These are phyloP conservation scores for Trichoderma harzianum DNA, from an alignment of 2,329 filamentous ascomycete species.

Conservation along the genomic window DNA sequence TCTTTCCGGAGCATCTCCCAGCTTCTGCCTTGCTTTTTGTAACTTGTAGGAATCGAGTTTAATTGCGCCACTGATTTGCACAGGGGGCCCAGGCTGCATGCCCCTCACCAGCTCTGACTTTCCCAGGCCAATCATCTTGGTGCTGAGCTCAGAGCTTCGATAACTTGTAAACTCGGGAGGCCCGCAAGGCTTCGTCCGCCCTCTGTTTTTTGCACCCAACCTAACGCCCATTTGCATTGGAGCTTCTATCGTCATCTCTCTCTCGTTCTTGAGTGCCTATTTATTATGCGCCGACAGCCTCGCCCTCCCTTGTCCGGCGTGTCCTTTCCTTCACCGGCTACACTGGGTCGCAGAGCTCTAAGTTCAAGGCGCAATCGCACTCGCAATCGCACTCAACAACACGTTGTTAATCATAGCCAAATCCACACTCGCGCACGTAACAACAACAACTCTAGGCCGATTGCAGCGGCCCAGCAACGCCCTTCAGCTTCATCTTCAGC, in stretches of 20 bases:
- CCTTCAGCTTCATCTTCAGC: neutral
- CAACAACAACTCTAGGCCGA: neutral
- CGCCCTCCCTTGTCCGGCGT: neutral
- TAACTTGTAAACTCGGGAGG: neutral
- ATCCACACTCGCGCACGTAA: neutral
- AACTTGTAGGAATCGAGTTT: neutral
- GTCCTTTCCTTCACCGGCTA: neutral
- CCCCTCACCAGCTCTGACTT: neutral
- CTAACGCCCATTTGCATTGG: neutral
- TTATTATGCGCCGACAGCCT: neutral
- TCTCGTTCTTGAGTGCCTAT: neutral
- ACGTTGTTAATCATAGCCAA: neutral
- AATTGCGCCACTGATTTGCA: neutral
- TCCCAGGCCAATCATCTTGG: neutral
- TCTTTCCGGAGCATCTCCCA: neutral
- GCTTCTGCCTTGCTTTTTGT: neutral
- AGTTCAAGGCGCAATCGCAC: neutral
- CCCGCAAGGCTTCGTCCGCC: neutral
- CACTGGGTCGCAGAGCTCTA: neutral
- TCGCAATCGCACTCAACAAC: neutral
- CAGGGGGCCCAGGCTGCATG: neutral
- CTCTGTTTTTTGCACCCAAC: neutral
- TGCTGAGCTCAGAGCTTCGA: neutral
- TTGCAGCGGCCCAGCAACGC: neutral
- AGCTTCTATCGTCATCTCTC: neutral